phyloP scores from a whole-genome alignment of 345 rosid genomes.

The Aquilaria yunnanensis region DNA sequence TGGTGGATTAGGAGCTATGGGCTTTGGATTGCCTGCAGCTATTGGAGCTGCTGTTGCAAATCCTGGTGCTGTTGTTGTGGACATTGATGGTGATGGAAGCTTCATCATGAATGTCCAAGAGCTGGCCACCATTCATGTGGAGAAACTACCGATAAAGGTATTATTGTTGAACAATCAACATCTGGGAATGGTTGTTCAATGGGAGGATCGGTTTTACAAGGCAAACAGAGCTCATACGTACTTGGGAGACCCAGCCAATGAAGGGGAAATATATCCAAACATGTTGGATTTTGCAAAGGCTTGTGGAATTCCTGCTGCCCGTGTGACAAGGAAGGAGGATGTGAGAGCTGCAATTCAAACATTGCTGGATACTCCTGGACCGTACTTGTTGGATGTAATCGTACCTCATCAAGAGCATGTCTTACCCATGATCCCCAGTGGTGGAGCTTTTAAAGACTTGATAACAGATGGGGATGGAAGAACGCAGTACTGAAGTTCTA shows the following conservation, averaged over 20 bases:
- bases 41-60: conserved; percentile 97
- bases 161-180: conserved; percentile 85
- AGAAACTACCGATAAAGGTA: conserved; percentile 83
- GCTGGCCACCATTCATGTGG: conserved; percentile 78
- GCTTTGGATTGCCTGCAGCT: conserved; percentile 96
- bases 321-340: conserved; percentile 57
- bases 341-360: conserved; percentile 68
- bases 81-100: conserved; percentile 98
- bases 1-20: conserved; percentile 96
- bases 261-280: conserved; percentile 74
- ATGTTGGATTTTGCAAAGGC: conserved; percentile 84
- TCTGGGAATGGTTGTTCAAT: conserved; percentile 93
- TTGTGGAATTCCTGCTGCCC: conserved; percentile 81
- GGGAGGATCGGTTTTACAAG: conserved; percentile 95
- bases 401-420: conserved; percentile 98
- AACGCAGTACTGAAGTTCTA: conserved; percentile 29
- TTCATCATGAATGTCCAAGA: conserved; percentile 95
- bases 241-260: conserved; percentile 70
- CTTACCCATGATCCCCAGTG: conserved; percentile 95
- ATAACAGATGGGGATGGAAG: conserved; percentile 94
- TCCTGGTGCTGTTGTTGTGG: conserved; percentile 77
- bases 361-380: conserved; percentile 93
- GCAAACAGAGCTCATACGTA: conserved; percentile 91
- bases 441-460: conserved; percentile 82
- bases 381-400: conserved; percentile 84